Evolutionary conservation across 2,329 filamentous ascomycete species (phyloP), one percentile per base, ranked within the genome.

Genomic region (Verticillium nubilum): DNA sequence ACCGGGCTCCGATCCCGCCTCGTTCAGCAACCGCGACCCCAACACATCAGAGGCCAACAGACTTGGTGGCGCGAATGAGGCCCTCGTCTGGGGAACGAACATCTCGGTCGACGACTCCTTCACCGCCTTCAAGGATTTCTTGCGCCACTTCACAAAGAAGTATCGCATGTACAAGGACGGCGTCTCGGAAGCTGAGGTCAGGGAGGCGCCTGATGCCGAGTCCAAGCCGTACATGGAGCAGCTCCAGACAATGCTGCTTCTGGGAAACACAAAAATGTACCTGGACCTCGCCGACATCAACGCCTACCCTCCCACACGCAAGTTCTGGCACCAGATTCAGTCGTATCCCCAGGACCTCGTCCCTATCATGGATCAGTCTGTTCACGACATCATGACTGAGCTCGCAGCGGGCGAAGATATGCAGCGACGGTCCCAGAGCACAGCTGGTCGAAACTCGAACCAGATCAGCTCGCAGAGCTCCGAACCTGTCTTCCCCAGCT

Each of bases 301-400:
- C 72, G 84, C 93, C 13, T 99, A 97, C 71, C 95, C 96, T 3
- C 87, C 92, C 1, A 98, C 95, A 0, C 81, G 89, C 67, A 98
- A 98, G 76, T 80, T 99, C 59, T 98, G 92, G 91, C 91, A 98
- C 72, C 96, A 99, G 74, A 80, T 96, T 60, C 91, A 96, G 72
- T 88, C 90, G 15, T 99, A 97, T 70, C 95, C 95, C 0, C 92
- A 95, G 69, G 95, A 99, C 81, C 93, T 99, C 58, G 90, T 99
- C 52, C 93, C 94, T 2, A 82, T 98, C 54, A 97, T 99, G 89
- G 96, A 99, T 81, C 91, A 96, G 73, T 87, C 88, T 5, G 86
- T 97, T 56, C 96, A 97, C 70, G 94, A 99, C 75, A 82, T 92
- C 58, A 96, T 98, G 88, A 85, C 95, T 26, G 93, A 97, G 70